phyloP scores from a whole-genome alignment of 345 rosid genomes.

The Populus alba region DNA sequence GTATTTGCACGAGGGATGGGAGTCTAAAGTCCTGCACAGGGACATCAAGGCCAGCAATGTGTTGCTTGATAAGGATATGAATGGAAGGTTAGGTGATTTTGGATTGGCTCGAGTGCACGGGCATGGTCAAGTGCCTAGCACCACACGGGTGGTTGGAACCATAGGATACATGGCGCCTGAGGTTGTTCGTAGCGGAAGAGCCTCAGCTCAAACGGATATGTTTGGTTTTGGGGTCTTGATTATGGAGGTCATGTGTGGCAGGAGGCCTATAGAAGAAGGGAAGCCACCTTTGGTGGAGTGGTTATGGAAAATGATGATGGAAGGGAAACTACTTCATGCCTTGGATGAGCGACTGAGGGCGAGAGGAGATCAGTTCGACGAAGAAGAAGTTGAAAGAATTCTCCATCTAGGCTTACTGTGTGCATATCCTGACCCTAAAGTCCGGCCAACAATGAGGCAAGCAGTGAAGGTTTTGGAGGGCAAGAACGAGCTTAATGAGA shows the following conservation, averaged over 20 bases:
- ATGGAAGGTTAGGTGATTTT: slow-evolving; percentile 68
- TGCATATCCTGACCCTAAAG: slow-evolving; percentile 51
- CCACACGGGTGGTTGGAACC: slow-evolving; percentile 69
- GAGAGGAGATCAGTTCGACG: slow-evolving; percentile 27
- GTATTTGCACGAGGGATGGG: slow-evolving; percentile 80
- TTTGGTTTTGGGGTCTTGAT: slow-evolving; percentile 50
- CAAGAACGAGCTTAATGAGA: slow-evolving; percentile 37
- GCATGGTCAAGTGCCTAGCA: slow-evolving; percentile 52
- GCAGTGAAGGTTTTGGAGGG: slow-evolving; percentile 61
- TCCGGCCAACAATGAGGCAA: slow-evolving; percentile 75
- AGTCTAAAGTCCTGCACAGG: slow-evolving; percentile 63
- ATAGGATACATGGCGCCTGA: slow-evolving; percentile 82
- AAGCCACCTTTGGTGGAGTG: slow-evolving; percentile 41
- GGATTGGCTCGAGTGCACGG: slow-evolving; percentile 72
- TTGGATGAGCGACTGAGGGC: slow-evolving; percentile 44
- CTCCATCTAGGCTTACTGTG: slow-evolving; percentile 67
- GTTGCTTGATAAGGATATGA: slow-evolving; percentile 68
- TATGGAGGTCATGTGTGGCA: slow-evolving; percentile 55
- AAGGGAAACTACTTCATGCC: slow-evolving; percentile 42
- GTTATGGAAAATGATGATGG: slow-evolving; percentile 43
- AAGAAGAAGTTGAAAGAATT: slow-evolving; percentile 44
- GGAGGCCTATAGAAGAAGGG: slow-evolving; percentile 54
- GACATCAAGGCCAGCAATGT: slow-evolving; percentile 86
- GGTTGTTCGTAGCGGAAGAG: slow-evolving; percentile 45
- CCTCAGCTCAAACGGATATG: slow-evolving; percentile 44